Evolutionary conservation across 2,329 filamentous ascomycete genomes (phyloP).

Genomic region (Hymenoscyphus salicellus): DNA sequence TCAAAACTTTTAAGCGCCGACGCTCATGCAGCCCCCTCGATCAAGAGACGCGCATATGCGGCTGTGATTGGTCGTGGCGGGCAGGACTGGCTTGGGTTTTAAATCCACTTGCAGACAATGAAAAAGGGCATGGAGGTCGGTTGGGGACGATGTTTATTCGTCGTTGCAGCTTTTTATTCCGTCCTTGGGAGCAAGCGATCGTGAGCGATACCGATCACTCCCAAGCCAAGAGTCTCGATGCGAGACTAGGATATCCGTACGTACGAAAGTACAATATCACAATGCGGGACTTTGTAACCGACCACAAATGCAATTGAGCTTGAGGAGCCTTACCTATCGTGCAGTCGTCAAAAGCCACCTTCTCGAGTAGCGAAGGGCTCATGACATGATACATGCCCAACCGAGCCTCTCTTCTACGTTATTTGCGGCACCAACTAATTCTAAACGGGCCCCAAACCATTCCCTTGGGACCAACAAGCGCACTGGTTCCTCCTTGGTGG

Average conservation of each 20-base stretch:
- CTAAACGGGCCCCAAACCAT: background rate
- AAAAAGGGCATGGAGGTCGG: background rate
- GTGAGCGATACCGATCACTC: background rate
- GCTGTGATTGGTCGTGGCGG: conserved; percentile 20
- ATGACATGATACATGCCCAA: background rate
- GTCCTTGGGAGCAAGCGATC: background rate
- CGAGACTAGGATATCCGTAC: background rate
- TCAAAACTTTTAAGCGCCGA: conserved; percentile 21
- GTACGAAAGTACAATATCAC: background rate
- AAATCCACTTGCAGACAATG: conserved; percentile 2
- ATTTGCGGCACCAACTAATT: background rate
- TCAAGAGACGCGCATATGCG: conserved; percentile 31
- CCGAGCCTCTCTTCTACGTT: background rate
- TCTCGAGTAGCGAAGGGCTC: background rate
- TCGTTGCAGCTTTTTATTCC: background rate
- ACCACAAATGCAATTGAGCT: background rate
- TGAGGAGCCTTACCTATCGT: background rate
- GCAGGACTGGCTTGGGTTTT: background rate
- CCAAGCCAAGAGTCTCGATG: background rate
- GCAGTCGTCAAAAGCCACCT: background rate
- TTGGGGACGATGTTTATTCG: conserved; percentile 2
- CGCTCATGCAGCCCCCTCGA: conserved; percentile 24
- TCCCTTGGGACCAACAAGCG: background rate
- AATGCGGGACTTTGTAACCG: background rate
- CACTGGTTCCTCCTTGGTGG: background rate